Percentiles rank a stretch among this genome's conserved stretches.
These are phyloP conservation scores for Fusarium temperatum DNA, from an alignment of 2,329 filamentous ascomycete species.

Conservation along the genomic window DNA sequence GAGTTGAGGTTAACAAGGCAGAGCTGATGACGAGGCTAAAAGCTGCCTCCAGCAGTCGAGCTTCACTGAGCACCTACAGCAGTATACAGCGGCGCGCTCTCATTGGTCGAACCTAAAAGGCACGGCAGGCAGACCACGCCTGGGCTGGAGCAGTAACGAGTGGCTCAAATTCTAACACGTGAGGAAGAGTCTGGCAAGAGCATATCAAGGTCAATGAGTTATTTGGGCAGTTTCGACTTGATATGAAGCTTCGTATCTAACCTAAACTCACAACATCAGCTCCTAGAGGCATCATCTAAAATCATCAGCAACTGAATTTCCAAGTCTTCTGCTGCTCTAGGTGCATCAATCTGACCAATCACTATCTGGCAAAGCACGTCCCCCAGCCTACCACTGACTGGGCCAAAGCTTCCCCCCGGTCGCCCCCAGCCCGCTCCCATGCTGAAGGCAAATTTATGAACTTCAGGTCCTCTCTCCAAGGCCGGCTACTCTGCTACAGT, in stretches of 20 bases:
- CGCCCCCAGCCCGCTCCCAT: conserved; percentile 35
- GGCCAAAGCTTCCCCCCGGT: conserved; percentile 35
- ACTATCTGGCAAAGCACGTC: conserved; percentile 32
- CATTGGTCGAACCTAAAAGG: conserved; percentile 37
- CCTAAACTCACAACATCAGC: neutral
- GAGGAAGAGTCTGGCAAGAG: conserved; percentile 39
- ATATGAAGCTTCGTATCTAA: neutral
- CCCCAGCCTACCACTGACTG: conserved; percentile 33
- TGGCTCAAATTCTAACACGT: conserved; percentile 40
- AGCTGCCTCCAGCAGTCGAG: conserved; percentile 56
- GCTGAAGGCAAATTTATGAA: conserved; percentile 43
- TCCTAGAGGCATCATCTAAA: neutral
- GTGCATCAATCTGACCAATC: conserved; percentile 34
- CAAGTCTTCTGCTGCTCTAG: neutral
- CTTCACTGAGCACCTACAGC: conserved; percentile 32
- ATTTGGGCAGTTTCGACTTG: neutral
- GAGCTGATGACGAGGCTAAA: conserved; percentile 65
- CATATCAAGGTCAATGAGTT: neutral
- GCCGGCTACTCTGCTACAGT: conserved; percentile 51
- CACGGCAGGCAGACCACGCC: neutral
- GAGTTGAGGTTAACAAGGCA: conserved; percentile 42
- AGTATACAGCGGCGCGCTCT: conserved; percentile 10
- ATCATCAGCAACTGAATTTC: conserved; percentile 6
- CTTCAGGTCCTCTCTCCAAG: conserved; percentile 37
- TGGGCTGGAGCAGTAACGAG: neutral